Evolutionary conservation across 768 basidiomycete genomes (phyloP).

Genomic region (Roridomyces roridus): DNA sequence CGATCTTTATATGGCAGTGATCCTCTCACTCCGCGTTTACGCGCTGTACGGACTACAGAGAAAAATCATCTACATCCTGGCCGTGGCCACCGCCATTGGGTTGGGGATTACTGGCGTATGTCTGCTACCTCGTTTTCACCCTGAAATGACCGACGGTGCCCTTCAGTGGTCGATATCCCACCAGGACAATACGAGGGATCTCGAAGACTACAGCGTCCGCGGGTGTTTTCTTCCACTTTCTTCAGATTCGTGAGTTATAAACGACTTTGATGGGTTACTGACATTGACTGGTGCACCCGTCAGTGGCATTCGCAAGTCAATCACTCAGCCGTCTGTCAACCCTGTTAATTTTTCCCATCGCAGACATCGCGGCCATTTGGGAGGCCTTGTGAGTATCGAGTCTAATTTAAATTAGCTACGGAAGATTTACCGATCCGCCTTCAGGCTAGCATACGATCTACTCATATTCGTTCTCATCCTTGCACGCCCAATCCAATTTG

Average conservation of each 20-base stretch:
- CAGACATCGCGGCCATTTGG: constrained; percentile 1
- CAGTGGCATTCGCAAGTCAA: neutral
- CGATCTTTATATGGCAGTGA: neutral
- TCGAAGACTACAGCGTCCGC: neutral
- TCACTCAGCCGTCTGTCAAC: no score
- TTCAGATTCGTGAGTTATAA: neutral
- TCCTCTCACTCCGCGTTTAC: constrained; percentile 1
- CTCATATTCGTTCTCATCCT: constrained; percentile 2
- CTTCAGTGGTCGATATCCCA: neutral
- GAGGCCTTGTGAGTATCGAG: neutral
- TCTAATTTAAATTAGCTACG: no score
- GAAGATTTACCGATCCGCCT: no score
- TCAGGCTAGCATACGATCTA: neutral
- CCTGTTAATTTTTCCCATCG: no score
- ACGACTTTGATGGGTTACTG: no score
- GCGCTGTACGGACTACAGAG: neutral
- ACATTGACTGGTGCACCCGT: no score
- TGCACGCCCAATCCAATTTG: neutral
- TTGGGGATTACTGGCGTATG: neutral
- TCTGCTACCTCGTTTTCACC: neutral
- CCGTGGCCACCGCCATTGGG: neutral
- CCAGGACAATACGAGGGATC: neutral
- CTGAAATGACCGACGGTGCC: neutral
- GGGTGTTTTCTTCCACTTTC: neutral
- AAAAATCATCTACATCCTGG: neutral